Conservation (phyloP, 2,329 filamentous ascomycete species). For the Fusarium ambrosium region DNA sequence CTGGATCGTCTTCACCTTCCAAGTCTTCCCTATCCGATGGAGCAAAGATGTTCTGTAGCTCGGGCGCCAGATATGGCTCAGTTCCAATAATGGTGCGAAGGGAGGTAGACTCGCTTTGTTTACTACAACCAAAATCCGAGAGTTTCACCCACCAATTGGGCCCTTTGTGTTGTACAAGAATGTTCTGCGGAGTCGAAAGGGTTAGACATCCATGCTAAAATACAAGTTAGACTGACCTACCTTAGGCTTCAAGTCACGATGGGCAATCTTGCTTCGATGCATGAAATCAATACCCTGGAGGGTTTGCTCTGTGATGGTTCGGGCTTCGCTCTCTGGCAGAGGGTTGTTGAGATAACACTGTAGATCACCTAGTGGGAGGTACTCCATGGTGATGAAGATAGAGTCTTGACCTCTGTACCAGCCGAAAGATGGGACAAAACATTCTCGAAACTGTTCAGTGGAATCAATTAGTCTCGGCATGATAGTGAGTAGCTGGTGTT, state of each 20-base stretch:
- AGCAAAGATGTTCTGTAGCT: neutral
- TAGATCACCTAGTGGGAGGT: neutral
- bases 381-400: conserved; percentile 14
- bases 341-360: neutral
- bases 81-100: neutral
- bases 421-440: conserved; percentile 3
- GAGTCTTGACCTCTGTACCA: neutral
- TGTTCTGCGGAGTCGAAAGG: conserved; percentile 1
- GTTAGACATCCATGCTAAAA: no score
- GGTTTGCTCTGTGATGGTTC: neutral
- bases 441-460: neutral
- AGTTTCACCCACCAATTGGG: conserved; percentile 22
- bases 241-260: conserved; percentile 5
- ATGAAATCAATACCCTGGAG: conserved; percentile 5
- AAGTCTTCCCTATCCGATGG: neutral
- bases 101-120: neutral
- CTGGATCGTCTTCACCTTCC: neutral
- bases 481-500: neutral
- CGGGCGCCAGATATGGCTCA: conserved; percentile 1
- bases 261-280: conserved; percentile 3
- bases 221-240: neutral
- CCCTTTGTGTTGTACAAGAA: neutral
- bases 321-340: neutral
- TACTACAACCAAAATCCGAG: conserved; percentile 8
- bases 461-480: neutral